Base-by-base conservation (phyloP, 2,329 filamentous ascomycete genomes). In the Botrytis porri region DNA sequence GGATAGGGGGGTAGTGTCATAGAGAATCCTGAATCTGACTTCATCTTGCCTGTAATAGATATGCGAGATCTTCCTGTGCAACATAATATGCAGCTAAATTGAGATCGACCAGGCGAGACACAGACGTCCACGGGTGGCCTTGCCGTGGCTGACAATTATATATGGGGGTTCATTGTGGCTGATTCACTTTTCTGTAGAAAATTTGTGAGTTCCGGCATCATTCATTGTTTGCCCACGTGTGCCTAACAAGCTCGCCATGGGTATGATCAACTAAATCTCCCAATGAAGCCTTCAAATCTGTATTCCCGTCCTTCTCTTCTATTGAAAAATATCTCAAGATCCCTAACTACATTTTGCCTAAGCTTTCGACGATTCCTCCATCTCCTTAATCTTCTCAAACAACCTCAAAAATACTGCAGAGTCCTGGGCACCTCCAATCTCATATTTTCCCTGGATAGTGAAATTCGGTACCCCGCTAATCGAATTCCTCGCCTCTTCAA, bases 381-480 rank as follows among this genome's bases (percentile, higher is more conserved):
- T 74, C 77, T 80, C 76, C 78, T 80, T 79, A 59, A 89, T 85
- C 78, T 85, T 84, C 75, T 89, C 84, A 80, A 95, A 92, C 65
- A 90, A 82, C 77, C 89, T 84, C 75, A 93, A 81, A 79, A 95
- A 95, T 2, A 86, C 86, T 63, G 85, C 84, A 3, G 90, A 86
- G 74, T 94, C 92, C 82, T 94, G 90, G 1, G 92, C 93, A 1
- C 93, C 93, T 41, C 89, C 86, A 43, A 95, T 81, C 76, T 90
- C 87, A 81, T 89, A 91, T 76, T 84, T 84, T 2, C 85, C 90
- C 78, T 95, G 91, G 75, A 96, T 87, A 20, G 89, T 89, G 80
- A 93, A 95, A 80, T 92, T 88, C 10, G 93, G 93, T 75, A 96
- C 93, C 0, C 92, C 92, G 71, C 83, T 85, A 57, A 95, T 79